A percentile compares a stretch with the other conserved stretches of the same genome.
Conservation (phyloP, 768 basidiomycete species). For the Lactarius tabidus region DNA sequence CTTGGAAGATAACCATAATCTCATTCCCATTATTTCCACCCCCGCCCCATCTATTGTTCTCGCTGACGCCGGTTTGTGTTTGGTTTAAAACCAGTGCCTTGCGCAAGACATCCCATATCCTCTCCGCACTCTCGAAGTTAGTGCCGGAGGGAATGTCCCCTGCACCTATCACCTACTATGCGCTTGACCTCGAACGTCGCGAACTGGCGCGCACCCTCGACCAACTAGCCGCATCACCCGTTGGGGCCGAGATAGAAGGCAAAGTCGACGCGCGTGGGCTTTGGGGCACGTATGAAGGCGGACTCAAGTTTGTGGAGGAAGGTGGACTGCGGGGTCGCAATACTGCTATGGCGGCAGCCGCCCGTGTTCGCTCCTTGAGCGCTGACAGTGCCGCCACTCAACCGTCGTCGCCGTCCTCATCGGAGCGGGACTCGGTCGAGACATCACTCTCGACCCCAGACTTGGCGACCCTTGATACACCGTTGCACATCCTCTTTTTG, state of each 20-base stretch:
- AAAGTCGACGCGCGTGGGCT: conserved; percentile 81
- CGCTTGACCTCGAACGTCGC: conserved; percentile 86
- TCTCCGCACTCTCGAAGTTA: conserved; percentile 61
- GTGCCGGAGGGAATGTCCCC: conserved; percentile 36
- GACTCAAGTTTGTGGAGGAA: conserved; percentile 70
- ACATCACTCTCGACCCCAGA: conserved; percentile 48
- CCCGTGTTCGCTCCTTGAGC: conserved; percentile 35
- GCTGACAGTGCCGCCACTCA: conserved; percentile 33
- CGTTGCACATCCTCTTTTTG: conserved; percentile 84
- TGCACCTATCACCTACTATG: conserved; percentile 75
- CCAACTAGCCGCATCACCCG: conserved; percentile 57
- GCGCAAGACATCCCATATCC: conserved; percentile 83
- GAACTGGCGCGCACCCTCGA: conserved; percentile 80
- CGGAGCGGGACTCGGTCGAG: conserved; percentile 24
- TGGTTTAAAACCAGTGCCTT: conserved; percentile 51
- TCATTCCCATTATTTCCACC: not conserved
- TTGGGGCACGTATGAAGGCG: conserved; percentile 89
- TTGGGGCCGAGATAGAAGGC: conserved; percentile 57
- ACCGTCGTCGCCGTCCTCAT: conserved; percentile 20
- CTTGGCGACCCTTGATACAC: conserved; percentile 35
- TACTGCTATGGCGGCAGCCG: conserved; percentile 11
- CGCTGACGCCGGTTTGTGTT: not conserved
- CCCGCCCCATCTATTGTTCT: not conserved
- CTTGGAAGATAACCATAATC: not conserved
- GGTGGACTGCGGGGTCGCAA: conserved; percentile 48